These are phyloP conservation scores for Cercospora berteroae DNA, from an alignment of 2,329 filamentous ascomycete species.

Conservation along the genomic window DNA sequence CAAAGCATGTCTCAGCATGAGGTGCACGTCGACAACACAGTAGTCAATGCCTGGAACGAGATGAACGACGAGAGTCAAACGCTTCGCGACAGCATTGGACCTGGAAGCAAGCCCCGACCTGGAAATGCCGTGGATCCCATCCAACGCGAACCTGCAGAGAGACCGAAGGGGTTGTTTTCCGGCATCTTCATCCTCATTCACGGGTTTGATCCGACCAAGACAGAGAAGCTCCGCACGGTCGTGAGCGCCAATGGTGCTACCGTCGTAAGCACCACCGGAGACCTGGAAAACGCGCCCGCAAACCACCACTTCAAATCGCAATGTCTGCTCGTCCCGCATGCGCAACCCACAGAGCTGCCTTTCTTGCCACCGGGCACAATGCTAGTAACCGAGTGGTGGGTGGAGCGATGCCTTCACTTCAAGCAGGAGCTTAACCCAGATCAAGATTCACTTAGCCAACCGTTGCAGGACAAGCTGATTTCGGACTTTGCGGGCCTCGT, in stretches of 20 bases:
- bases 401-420: conserved; percentile 81
- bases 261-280: conserved; percentile 27
- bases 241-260: conserved; percentile 35
- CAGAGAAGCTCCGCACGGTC: conserved; percentile 24
- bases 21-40: conserved; percentile 23
- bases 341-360: conserved; percentile 25
- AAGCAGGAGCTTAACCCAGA: conserved; percentile 69
- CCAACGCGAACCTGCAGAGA: neutral
- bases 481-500: conserved; percentile 66
- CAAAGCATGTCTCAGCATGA: conserved; percentile 68
- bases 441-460: conserved; percentile 70
- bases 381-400: conserved; percentile 83
- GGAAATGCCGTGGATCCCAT: neutral
- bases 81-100: conserved; percentile 9
- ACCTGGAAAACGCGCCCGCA: conserved; percentile 25
- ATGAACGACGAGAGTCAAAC: conserved; percentile 23
- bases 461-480: conserved; percentile 56
- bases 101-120: neutral
- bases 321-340: conserved; percentile 38
- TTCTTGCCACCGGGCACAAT: conserved; percentile 36
- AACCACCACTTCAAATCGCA: conserved; percentile 20
- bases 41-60: conserved; percentile 28
- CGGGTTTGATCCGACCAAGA: conserved; percentile 30
- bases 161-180: conserved; percentile 32
- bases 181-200: conserved; percentile 32